These are phyloP conservation scores for Lactarius hatsudake DNA, from an alignment of 768 basidiomycete species.

Conservation along the genomic window DNA sequence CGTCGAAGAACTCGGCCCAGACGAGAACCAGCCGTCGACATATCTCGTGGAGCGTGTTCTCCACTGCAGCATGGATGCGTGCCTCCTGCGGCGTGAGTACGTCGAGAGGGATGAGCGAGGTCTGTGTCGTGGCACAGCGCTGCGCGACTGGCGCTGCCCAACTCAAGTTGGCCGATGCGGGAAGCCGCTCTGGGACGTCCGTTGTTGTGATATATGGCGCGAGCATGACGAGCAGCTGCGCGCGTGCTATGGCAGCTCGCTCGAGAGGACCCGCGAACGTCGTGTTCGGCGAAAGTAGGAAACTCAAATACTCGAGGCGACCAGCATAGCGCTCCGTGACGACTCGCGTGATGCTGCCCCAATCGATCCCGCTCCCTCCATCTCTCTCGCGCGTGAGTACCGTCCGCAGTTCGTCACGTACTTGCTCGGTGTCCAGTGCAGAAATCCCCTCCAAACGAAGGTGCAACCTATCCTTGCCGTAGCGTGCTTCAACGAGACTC, in stretches of 20 bases:
- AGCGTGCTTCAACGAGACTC: conserved; percentile 36
- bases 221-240: conserved; percentile 27
- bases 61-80: conserved; percentile 19
- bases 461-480: conserved; percentile 35
- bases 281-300: conserved; percentile 35
- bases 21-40: conserved; percentile 23
- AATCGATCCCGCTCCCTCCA: conserved; percentile 39
- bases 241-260: conserved; percentile 13
- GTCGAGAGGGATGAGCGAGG: background rate
- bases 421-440: conserved; percentile 30
- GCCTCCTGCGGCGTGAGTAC: conserved; percentile 25
- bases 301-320: conserved; percentile 41
- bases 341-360: conserved; percentile 40
- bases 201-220: conserved; percentile 33
- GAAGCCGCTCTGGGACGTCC: conserved; percentile 10
- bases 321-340: conserved; percentile 43
- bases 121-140: conserved; percentile 24
- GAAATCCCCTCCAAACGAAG: conserved; percentile 39
- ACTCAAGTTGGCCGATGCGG: conserved; percentile 5
- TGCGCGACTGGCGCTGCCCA: conserved; percentile 24
- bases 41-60: conserved; percentile 17
- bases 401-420: conserved; percentile 29
- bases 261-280: conserved; percentile 2
- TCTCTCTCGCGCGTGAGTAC: conserved; percentile 28
- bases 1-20: conserved; percentile 27